Percentiles rank a stretch among this genome's conserved stretches.
phyloP scores from a whole-genome alignment of 768 basidiomycete species.

The Tubosaeta sp. region DNA sequence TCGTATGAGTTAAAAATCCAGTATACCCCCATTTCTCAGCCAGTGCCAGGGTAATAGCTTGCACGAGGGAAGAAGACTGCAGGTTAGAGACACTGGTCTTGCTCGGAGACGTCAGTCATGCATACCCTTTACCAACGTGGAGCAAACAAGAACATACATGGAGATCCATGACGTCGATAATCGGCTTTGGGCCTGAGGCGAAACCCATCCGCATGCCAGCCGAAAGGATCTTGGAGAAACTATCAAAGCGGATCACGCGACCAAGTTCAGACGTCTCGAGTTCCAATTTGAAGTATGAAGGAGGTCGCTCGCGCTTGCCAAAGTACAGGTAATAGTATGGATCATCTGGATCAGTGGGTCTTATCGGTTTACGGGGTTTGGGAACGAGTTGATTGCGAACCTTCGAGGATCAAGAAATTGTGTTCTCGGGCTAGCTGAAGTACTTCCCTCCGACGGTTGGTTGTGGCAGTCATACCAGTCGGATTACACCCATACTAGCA shows the following conservation, averaged over 20 bases:
- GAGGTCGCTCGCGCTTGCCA: slow-evolving; percentile 54
- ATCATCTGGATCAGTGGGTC: slow-evolving; percentile 49
- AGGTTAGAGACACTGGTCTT: slow-evolving; percentile 67
- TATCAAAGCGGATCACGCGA: slow-evolving; percentile 84
- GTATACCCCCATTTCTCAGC: slow-evolving; percentile 72
- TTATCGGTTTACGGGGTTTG: neutral
- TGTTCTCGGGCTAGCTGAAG: slow-evolving; percentile 68
- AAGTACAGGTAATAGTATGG: slow-evolving; percentile 80
- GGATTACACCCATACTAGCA: slow-evolving; percentile 81
- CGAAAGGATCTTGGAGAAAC: slow-evolving; percentile 78
- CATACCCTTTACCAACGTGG: slow-evolving; percentile 7
- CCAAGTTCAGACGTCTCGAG: slow-evolving; percentile 61
- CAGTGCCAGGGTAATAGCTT: slow-evolving; percentile 56
- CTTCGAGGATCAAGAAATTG: slow-evolving; percentile 83
- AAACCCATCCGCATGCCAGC: slow-evolving; percentile 81
- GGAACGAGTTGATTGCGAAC: slow-evolving; percentile 31
- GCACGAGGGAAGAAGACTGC: slow-evolving; percentile 60
- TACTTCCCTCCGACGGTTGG: slow-evolving; percentile 66
- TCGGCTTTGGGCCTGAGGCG: slow-evolving; percentile 63
- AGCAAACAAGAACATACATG: slow-evolving; percentile 44
- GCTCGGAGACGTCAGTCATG: slow-evolving; percentile 8
- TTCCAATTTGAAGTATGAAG: slow-evolving; percentile 83
- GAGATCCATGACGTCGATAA: slow-evolving; percentile 67
- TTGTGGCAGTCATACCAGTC: slow-evolving; percentile 72
- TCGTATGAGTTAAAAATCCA: slow-evolving; percentile 67